Evolutionary conservation across 2,329 filamentous ascomycete genomes (phyloP).

Genomic region (Cladosporium sp.): DNA sequence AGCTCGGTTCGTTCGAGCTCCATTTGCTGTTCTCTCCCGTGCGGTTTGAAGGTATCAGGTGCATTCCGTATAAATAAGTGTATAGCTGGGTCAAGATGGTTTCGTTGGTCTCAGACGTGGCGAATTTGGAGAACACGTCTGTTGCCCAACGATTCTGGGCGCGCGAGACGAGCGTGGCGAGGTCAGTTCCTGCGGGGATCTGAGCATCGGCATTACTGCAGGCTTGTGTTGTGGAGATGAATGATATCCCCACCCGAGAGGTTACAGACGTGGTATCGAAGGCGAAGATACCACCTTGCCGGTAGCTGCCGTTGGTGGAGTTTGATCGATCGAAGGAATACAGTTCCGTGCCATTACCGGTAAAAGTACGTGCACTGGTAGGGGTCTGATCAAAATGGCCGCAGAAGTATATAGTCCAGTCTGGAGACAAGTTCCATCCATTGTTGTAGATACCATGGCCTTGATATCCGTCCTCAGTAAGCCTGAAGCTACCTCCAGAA

Average conservation of each 20-base stretch:
- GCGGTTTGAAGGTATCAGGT: slow-evolving; percentile 64
- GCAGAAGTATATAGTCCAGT: slow-evolving; percentile 60
- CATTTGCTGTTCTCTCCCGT: slow-evolving; percentile 68
- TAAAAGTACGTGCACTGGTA: slow-evolving; percentile 31
- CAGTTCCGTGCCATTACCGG: slow-evolving; percentile 32
- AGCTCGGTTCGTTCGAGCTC: slow-evolving; percentile 63
- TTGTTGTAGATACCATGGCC: slow-evolving; percentile 59
- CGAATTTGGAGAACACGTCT: slow-evolving; percentile 58
- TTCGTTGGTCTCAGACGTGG: slow-evolving; percentile 31
- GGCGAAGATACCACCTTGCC: slow-evolving; percentile 45
- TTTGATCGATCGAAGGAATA: slow-evolving; percentile 23
- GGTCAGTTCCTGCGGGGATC: slow-evolving; percentile 40
- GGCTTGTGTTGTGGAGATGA: slow-evolving; percentile 59
- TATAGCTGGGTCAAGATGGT: slow-evolving; percentile 60
- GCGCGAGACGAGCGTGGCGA: slow-evolving; percentile 19
- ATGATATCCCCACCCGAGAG: slow-evolving; percentile 62
- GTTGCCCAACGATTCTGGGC: slow-evolving; percentile 55
- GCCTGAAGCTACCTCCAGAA: slow-evolving; percentile 52
- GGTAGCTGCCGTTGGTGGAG: slow-evolving; percentile 13
- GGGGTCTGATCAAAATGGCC: slow-evolving; percentile 52
- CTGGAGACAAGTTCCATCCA: slow-evolving; percentile 58
- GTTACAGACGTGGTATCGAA: slow-evolving; percentile 40
- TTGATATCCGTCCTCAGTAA: slow-evolving; percentile 46
- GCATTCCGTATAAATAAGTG: slow-evolving; percentile 66
- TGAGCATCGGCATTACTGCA: slow-evolving; percentile 56